A percentile compares a stretch with the other conserved stretches of the same genome.
phyloP scores from a whole-genome alignment of 805 yeast species.

The Wickerhamiella nectarea region DNA sequence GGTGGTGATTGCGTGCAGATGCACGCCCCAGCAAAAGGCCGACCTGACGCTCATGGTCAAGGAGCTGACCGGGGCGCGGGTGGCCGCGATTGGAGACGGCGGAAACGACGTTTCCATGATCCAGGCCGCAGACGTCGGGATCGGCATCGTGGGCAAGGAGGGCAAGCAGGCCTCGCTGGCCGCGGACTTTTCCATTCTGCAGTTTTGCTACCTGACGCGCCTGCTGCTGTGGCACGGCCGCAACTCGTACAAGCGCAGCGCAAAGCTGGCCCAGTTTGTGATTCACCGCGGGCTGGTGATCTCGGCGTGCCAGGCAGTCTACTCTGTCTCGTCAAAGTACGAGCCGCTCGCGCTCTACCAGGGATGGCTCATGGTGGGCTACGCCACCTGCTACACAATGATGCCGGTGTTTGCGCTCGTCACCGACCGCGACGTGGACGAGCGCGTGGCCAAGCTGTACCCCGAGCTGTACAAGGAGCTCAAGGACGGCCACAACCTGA shows the following conservation, averaged over 20 bases:
- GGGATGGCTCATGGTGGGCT: conserved; percentile 98
- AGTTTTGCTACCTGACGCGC: conserved; percentile 78
- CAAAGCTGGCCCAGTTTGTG: conserved; percentile 88
- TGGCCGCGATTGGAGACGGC: conserved; percentile 98
- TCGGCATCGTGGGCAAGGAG: conserved; percentile 97
- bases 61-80: conserved; percentile 69
- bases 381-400: conserved; percentile 95
- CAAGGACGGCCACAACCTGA: conserved; percentile 73
- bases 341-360: conserved; percentile 91
- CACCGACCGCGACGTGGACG: conserved; percentile 81
- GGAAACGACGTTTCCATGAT: conserved; percentile 99
- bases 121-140: conserved; percentile 97
- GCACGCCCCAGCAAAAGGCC: conserved; percentile 97
- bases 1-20: conserved; percentile 94
- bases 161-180: conserved; percentile 96
- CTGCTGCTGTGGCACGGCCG: conserved; percentile 95
- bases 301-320: conserved; percentile 90
- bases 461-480: conserved; percentile 92
- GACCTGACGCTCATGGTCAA: conserved; percentile 78
- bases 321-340: conserved; percentile 68
- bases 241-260: conserved; percentile 89
- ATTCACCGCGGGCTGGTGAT: conserved; percentile 92
- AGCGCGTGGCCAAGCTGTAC: conserved; percentile 71
- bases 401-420: conserved; percentile 93
- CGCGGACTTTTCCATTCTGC: conserved; percentile 89